Percentiles rank a stretch among this genome's conserved stretches.
These are phyloP conservation scores for Maudiozyma turicensis DNA, from an alignment of 805 yeast species.

Conservation along the genomic window DNA sequence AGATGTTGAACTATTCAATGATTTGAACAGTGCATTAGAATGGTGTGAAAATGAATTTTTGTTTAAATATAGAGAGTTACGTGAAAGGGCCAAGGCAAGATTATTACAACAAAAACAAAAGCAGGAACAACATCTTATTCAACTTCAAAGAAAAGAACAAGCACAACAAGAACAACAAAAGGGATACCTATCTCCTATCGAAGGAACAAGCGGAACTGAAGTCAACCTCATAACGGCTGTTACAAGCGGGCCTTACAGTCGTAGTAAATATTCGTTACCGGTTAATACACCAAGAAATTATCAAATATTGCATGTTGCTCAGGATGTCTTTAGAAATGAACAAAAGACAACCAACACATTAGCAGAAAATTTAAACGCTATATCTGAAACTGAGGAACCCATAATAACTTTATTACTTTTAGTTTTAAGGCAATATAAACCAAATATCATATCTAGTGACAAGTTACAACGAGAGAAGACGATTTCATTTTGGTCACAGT, in stretches of 20 bases:
- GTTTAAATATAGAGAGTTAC: constrained; percentile 29
- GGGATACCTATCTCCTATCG: too few species aligned
- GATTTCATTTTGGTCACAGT: constrained; percentile 51
- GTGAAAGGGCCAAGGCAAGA: constrained; percentile 18
- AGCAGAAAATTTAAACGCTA: constrained; percentile 1
- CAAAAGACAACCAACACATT: constrained; percentile 15
- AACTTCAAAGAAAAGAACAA: neutral
- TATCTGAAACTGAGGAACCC: constrained; percentile 12
- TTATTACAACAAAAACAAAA: constrained; percentile 1
- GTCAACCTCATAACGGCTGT: neutral
- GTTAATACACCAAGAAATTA: constrained; percentile 34
- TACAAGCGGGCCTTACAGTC: neutral
- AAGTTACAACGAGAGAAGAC: constrained; percentile 28
- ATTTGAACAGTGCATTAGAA: constrained; percentile 80
- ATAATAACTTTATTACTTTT: constrained; percentile 21
- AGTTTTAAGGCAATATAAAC: constrained; percentile 23
- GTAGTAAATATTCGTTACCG: constrained; percentile 12
- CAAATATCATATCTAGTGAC: constrained; percentile 18
- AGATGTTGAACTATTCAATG: constrained; percentile 51
- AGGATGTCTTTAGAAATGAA: constrained; percentile 25
- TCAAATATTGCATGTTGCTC: constrained; percentile 34
- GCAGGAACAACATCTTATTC: neutral
- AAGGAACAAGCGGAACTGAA: neutral
- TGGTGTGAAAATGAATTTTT: constrained; percentile 94
- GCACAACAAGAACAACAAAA: neutral